A percentile compares a stretch with the other conserved stretches of the same genome.
phyloP scores from a whole-genome alignment of 441 rosid species.

The Corymbia citriodora region DNA sequence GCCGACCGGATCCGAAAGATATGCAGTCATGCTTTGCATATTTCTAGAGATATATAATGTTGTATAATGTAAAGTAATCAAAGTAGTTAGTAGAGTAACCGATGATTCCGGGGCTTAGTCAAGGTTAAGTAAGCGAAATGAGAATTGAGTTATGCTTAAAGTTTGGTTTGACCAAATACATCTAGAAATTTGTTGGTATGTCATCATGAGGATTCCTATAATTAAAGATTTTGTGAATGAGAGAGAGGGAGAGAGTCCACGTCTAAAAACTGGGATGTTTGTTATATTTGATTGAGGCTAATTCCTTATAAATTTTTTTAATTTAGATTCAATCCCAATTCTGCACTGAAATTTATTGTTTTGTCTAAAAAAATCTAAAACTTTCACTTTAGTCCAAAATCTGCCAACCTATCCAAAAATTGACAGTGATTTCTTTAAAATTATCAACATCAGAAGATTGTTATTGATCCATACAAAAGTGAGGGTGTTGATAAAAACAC shows the following conservation, averaged over 20 bases:
- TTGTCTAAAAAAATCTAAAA: neutral
- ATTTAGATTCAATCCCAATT: neutral
- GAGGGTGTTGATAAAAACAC: rapidly evolving
- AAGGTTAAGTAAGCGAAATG: neutral
- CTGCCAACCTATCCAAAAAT: rapidly evolving
- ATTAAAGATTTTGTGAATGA: neutral
- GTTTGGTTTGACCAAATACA: neutral
- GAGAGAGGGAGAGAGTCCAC: neutral
- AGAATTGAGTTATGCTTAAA: neutral
- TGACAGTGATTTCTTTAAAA: neutral
- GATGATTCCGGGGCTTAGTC: neutral
- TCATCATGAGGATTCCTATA: neutral
- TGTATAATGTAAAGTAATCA: neutral
- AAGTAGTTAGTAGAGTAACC: neutral
- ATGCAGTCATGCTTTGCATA: too few species aligned
- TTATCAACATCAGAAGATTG: too few species aligned
- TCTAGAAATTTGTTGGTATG: neutral
- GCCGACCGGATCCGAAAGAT: neutral
- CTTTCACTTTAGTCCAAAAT: neutral
- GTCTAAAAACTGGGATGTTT: neutral
- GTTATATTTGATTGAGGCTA: neutral
- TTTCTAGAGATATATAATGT: neutral
- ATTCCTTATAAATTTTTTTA: neutral
- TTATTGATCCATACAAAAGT: too few species aligned
- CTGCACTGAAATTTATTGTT: too few species aligned